Percentiles rank a stretch among this genome's conserved stretches.
These are phyloP conservation scores for Sporisorium exsertum DNA, from an alignment of 1,284 basidiomycete genomes.

Conservation along the genomic window DNA sequence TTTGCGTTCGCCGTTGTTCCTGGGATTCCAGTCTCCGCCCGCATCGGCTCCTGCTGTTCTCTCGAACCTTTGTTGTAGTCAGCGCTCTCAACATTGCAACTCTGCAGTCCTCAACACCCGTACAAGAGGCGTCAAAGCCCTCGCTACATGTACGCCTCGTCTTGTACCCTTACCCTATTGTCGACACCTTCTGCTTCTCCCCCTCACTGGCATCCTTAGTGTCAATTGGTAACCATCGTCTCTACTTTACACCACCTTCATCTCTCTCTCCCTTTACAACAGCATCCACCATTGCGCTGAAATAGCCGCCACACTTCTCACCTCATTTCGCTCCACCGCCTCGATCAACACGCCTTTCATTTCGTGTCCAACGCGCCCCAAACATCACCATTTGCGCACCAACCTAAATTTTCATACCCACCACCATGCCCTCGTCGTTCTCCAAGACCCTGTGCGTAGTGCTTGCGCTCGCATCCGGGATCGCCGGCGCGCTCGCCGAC, in stretches of 20 bases:
- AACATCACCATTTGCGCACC: slow-evolving; percentile 1
- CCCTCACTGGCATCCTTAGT: not conserved
- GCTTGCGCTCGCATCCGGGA: slow-evolving; percentile 20
- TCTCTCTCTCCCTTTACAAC: not conserved
- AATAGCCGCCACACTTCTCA: not conserved
- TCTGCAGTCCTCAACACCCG: not conserved
- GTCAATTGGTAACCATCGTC: not conserved
- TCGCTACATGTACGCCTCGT: not conserved
- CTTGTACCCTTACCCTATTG: slow-evolving; percentile 3
- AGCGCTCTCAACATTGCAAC: too few relatives aligned
- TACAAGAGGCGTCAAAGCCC: too few relatives aligned
- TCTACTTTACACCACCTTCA: not conserved
- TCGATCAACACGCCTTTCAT: not conserved
- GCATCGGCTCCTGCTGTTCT: not conserved
- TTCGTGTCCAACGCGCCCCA: not conserved
- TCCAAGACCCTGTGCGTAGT: slow-evolving; percentile 19
- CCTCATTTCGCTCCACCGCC: not conserved
- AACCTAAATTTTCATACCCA: not conserved
- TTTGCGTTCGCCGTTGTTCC: too few relatives aligned
- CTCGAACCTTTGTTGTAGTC: too few relatives aligned
- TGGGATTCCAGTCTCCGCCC: not conserved
- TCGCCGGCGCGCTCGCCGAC: slow-evolving; percentile 7
- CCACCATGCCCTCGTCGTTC: slow-evolving; percentile 21
- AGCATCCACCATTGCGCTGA: not conserved
- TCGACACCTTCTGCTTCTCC: slow-evolving; percentile 1